phyloP scores from a whole-genome alignment of 2,329 filamentous ascomycete genomes.

The Aspergillus fischeri region DNA sequence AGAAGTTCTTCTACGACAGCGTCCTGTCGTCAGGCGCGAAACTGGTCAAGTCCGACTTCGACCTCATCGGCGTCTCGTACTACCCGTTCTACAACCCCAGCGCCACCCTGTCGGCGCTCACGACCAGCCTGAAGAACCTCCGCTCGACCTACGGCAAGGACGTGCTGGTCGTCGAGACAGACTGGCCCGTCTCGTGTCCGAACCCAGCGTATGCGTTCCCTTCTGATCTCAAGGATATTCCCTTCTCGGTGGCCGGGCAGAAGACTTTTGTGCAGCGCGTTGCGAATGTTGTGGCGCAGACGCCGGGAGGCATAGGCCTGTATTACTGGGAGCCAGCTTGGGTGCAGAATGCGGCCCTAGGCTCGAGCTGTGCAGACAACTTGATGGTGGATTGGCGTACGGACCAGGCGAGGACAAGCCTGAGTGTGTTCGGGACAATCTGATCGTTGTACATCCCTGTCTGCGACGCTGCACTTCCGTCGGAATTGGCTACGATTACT shows the following conservation, averaged over 20 bases:
- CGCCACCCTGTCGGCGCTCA: slow-evolving; percentile 57
- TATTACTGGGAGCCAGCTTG: slow-evolving; percentile 75
- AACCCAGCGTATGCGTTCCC: slow-evolving; percentile 58
- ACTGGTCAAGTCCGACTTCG: slow-evolving; percentile 55
- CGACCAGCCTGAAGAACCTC: slow-evolving; percentile 56
- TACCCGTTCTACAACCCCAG: slow-evolving; percentile 65
- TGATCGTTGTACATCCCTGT: slow-evolving; percentile 18
- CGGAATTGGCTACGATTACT: not conserved
- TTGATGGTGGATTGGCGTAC: slow-evolving; percentile 54
- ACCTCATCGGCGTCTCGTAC: slow-evolving; percentile 68
- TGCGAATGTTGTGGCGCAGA: slow-evolving; percentile 51
- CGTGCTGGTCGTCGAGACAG: slow-evolving; percentile 64
- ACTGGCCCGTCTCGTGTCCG: slow-evolving; percentile 66
- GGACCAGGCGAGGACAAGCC: slow-evolving; percentile 54
- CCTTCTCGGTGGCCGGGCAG: slow-evolving; percentile 62
- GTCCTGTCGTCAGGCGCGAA: slow-evolving; percentile 50
- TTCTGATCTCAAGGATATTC: slow-evolving; percentile 55
- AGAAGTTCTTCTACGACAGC: slow-evolving; percentile 62
- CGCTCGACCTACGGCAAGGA: slow-evolving; percentile 60
- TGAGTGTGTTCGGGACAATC: slow-evolving; percentile 54
- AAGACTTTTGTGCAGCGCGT: slow-evolving; percentile 58
- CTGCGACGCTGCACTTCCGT: not conserved
- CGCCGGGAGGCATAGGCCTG: slow-evolving; percentile 55
- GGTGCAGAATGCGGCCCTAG: slow-evolving; percentile 61
- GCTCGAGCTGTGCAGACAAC: slow-evolving; percentile 63